phyloP scores from a whole-genome alignment of 768 basidiomycete genomes.

The Serendipita sp. region DNA sequence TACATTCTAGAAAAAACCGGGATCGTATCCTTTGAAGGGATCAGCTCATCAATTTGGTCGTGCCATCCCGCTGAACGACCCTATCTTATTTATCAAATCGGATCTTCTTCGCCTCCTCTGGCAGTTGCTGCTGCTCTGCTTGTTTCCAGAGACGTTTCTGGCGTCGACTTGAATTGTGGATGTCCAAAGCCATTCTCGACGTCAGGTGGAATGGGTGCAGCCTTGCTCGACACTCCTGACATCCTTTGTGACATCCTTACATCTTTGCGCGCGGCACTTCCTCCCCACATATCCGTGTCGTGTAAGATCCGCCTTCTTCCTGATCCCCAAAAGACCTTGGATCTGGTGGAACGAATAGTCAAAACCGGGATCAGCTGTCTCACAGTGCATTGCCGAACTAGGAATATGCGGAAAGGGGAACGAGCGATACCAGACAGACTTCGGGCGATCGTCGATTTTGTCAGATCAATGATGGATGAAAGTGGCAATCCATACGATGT shows the following conservation, averaged over 20 bases:
- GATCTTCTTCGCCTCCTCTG: conserved; percentile 73
- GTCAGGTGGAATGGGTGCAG: conserved; percentile 90
- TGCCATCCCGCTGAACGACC: conserved; percentile 91
- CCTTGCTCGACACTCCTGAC: conserved; percentile 81
- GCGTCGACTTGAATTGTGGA: conserved; percentile 93
- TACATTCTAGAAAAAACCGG: conserved; percentile 56
- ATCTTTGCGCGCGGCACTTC: conserved; percentile 55
- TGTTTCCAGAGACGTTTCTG: conserved; percentile 78
- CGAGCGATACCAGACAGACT: conserved; percentile 62
- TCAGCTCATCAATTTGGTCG: conserved; percentile 70
- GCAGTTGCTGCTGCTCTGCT: conserved; percentile 83
- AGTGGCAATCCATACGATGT: conserved; percentile 28
- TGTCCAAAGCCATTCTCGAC: conserved; percentile 96
- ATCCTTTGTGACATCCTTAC: conserved; percentile 76
- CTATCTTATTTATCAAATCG: conserved; percentile 90
- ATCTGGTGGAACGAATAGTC: conserved; percentile 76
- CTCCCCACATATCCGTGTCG: conserved; percentile 68
- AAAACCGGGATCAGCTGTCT: conserved; percentile 75
- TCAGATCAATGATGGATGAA: conserved; percentile 43
- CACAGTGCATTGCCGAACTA: conserved; percentile 90
- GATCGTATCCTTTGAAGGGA: conserved; percentile 69
- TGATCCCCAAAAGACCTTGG: conserved; percentile 71
- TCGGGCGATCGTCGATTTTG: conserved; percentile 73
- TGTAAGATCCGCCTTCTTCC: conserved; percentile 87
- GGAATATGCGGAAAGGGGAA: conserved; percentile 76